These are phyloP conservation scores for Sporothrix pallida DNA, from an alignment of 2,329 filamentous ascomycete species.

Conservation along the genomic window DNA sequence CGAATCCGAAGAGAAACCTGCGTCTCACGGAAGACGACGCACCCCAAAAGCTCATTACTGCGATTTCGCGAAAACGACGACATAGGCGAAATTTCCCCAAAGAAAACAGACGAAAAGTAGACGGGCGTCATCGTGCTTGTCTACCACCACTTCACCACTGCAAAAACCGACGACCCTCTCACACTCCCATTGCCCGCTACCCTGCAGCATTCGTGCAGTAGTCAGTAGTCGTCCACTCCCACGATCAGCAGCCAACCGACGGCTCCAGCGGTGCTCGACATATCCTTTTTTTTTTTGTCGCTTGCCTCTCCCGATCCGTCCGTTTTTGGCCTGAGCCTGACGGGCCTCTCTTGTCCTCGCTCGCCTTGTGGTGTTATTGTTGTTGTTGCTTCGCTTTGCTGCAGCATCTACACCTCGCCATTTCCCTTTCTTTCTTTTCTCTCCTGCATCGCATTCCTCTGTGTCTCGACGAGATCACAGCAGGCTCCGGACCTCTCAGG, in stretches of 20 bases:
- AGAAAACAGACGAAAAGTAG: slow-evolving; percentile 23
- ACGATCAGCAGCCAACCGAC: slow-evolving; percentile 10
- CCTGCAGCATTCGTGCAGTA: slow-evolving; percentile 26
- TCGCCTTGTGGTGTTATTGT: not conserved
- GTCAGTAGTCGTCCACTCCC: slow-evolving; percentile 10
- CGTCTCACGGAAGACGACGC: slow-evolving; percentile 29
- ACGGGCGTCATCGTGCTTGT: slow-evolving; percentile 25
- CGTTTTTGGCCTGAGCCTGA: slow-evolving; percentile 15
- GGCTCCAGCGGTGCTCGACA: slow-evolving; percentile 26
- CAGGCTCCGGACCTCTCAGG: not conserved
- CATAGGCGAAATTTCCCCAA: not conserved
- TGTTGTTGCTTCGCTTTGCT: not conserved
- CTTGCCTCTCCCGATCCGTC: slow-evolving; percentile 13
- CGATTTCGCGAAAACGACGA: slow-evolving; percentile 2
- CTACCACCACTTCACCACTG: not conserved
- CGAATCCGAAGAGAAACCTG: slow-evolving; percentile 12
- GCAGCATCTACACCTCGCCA: not conserved
- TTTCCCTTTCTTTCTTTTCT: slow-evolving; percentile 14
- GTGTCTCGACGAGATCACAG: not conserved
- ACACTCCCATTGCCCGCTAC: slow-evolving; percentile 1
- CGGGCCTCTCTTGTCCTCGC: slow-evolving; percentile 9
- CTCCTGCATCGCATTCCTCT: not conserved
- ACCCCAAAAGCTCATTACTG: too few relatives aligned
- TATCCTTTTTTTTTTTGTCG: not conserved
- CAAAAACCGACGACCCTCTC: slow-evolving; percentile 8